Percentiles rank a stretch among this genome's conserved stretches.
These are phyloP conservation scores for Fusarium humuli DNA, from an alignment of 2,329 filamentous ascomycete genomes.

Conservation along the genomic window DNA sequence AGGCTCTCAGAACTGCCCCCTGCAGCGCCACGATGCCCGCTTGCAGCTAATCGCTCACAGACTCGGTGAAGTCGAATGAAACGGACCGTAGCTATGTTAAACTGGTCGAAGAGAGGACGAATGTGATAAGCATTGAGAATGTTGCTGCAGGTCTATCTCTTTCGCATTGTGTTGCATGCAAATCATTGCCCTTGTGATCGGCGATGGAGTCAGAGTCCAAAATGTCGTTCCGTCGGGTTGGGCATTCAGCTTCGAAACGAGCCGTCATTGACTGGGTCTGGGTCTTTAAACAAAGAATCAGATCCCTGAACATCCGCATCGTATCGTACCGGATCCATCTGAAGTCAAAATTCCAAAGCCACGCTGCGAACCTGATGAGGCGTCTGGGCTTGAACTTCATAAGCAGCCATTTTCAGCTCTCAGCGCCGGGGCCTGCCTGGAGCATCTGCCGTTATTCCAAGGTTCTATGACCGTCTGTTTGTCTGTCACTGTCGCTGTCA, in stretches of 20 bases:
- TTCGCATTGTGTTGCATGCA: constrained; percentile 25
- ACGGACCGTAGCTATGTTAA: neutral
- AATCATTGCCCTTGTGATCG: constrained; percentile 32
- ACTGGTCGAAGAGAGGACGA: constrained; percentile 1
- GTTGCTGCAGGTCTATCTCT: constrained; percentile 20
- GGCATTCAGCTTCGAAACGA: constrained; percentile 38
- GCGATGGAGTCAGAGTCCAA: constrained; percentile 21
- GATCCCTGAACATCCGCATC: constrained; percentile 14
- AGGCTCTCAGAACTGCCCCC: constrained; percentile 32
- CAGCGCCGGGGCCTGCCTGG: constrained; percentile 25
- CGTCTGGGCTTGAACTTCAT: constrained; percentile 21
- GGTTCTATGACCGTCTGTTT: constrained; percentile 25
- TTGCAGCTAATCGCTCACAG: constrained; percentile 30
- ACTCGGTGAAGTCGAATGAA: constrained; percentile 25
- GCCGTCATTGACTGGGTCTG: constrained; percentile 30
- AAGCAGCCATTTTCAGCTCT: constrained; percentile 25
- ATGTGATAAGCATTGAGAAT: constrained; percentile 10
- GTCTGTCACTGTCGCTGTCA: constrained; percentile 15
- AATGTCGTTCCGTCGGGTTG: constrained; percentile 24
- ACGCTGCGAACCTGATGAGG: constrained; percentile 36
- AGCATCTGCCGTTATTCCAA: constrained; percentile 22
- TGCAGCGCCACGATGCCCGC: constrained; percentile 26
- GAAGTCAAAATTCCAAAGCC: constrained; percentile 19
- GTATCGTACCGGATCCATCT: constrained; percentile 1
- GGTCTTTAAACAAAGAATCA: constrained; percentile 19